These are phyloP conservation scores for Bipolaris cookei DNA, from an alignment of 2,329 filamentous ascomycete genomes.

Conservation along the genomic window DNA sequence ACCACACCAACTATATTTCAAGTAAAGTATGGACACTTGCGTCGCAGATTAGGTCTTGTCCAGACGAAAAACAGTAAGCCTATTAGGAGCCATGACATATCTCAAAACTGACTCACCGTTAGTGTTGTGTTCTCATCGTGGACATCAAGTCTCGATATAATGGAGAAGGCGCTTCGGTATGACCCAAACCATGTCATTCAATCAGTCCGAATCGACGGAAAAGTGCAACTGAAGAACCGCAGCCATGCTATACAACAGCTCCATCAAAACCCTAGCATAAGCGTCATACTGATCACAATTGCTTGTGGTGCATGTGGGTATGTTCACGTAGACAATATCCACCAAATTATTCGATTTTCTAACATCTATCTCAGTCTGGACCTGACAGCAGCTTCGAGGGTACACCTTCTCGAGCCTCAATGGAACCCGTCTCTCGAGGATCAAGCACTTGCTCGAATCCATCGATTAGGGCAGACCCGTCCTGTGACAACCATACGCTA, in stretches of 20 bases:
- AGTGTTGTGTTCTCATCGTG: conserved; percentile 62
- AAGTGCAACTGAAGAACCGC: neutral
- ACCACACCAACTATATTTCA: neutral
- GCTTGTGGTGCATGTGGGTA: conserved; percentile 61
- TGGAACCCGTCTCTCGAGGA: conserved; percentile 56
- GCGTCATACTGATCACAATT: conserved; percentile 57
- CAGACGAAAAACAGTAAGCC: neutral
- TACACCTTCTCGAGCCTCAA: conserved; percentile 61
- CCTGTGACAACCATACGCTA: conserved; percentile 50
- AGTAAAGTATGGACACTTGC: neutral
- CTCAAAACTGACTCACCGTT: neutral
- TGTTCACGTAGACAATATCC: conserved; percentile 16
- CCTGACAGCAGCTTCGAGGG: conserved; percentile 56
- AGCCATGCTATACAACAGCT: neutral
- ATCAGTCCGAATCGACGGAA: neutral
- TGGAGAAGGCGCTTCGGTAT: conserved; percentile 38
- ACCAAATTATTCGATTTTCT: neutral
- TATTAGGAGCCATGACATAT: neutral
- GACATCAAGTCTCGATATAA: conserved; percentile 57
- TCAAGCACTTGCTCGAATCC: conserved; percentile 50
- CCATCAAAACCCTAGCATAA: conserved; percentile 41
- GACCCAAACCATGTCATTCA: neutral
- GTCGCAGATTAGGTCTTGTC: neutral
- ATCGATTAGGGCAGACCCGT: conserved; percentile 29
- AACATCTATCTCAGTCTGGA: conserved; percentile 31